Evolutionary conservation across 2,329 filamentous ascomycete genomes (phyloP), one percentile per base, ranked within the genome.

Genomic region (Ustilaginoidea virens): DNA sequence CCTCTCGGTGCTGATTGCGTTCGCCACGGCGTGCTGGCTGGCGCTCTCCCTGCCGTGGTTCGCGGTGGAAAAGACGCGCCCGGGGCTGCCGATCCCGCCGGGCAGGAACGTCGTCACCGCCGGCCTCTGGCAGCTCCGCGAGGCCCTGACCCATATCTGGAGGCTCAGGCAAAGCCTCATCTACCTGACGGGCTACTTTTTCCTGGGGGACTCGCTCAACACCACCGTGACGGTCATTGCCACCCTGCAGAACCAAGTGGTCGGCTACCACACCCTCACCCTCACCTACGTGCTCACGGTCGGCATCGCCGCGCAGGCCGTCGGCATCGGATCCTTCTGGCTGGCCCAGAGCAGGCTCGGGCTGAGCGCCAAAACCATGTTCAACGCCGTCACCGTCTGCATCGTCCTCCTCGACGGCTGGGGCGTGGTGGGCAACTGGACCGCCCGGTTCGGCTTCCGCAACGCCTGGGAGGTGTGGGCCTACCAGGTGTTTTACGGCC

Each of bases 201-300:
- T 80, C 2, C 61, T 80, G 0, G 74, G 71, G n/a, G 75, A 80
- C 47, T 73, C 68, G 1, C 56, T 79, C 20, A 79, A 79, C 45
- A 80, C 75, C 0, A 77, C 74, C 0, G 69, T 78, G 5, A 79
- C 75, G 0, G 72, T 80, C 14, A 70, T 80, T 18, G 60, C 55
- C 1, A 79, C 72, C 0, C 48, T 78, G 5, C 75, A 80, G 42
- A 78, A 78, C 38, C 58, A 59, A 20, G 63, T 78, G 4, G 71
- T 79, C 3, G 56, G 61, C 4, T 80, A 77, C 48, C 70, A 75
- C 41, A 74, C 70, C 1, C 52, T 79, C 16, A 61, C 71, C 27
- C 46, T 78, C 5, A 77, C 72, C 0, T 79, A 79, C 40, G 61
- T 80, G 7, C 53, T 77, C 15, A 67, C 79, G 8, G 73, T 77